Evolutionary conservation across 1,284 basidiomycete species (phyloP).

Genomic region (Boletellus deceptivus): DNA sequence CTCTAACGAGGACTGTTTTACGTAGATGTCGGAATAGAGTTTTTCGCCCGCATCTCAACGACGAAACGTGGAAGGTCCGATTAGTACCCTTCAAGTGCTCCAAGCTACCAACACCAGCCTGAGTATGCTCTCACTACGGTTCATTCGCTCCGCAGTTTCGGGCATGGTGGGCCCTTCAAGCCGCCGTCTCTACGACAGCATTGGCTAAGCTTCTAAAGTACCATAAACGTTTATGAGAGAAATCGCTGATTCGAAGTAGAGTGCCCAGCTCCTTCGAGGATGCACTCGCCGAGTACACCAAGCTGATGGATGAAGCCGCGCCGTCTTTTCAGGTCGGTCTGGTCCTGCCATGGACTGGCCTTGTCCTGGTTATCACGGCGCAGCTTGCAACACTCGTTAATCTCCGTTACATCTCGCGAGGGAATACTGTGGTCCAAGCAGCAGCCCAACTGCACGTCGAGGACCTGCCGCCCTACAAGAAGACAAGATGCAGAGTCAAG

Average conservation of each 20-base stretch:
- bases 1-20: too few relatives aligned
- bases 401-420: constrained; percentile 41
- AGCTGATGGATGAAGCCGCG: constrained; percentile 43
- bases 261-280: constrained; percentile 41
- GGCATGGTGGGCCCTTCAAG: constrained; percentile 20
- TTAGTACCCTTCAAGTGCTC: too few relatives aligned
- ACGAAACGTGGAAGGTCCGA: too few relatives aligned
- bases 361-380: not conserved
- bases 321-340: constrained; percentile 45
- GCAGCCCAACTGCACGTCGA: constrained; percentile 1
- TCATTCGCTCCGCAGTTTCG: constrained; percentile 27
- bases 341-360: not conserved
- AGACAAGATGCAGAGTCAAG: not conserved
- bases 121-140: too few relatives aligned
- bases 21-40: too few relatives aligned
- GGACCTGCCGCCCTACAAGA: constrained; percentile 23
- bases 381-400: constrained; percentile 50
- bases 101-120: not conserved
- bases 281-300: constrained; percentile 35
- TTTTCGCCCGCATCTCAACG: too few relatives aligned
- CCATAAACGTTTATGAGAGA: constrained; percentile 40
- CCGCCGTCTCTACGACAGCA: constrained; percentile 21
- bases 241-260: constrained; percentile 43
- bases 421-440: not conserved
- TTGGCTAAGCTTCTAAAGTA: constrained; percentile 28